Base-by-base conservation (phyloP, 1,139 yeast species). In the Magnusiomyces magnusii region DNA sequence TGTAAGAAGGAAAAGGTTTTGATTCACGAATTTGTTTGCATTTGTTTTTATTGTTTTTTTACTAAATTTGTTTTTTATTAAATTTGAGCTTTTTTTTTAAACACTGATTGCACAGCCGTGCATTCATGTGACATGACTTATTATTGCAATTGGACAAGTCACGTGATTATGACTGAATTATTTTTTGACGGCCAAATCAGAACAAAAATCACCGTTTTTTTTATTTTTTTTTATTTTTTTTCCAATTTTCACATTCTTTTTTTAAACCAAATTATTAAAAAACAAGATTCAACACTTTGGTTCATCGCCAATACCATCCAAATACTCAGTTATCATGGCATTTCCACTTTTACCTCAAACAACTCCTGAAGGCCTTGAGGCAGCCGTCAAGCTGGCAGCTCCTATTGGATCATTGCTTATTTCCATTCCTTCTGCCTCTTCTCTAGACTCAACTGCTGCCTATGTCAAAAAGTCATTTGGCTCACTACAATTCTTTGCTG, bases 301-400 rank as follows among this genome's bases (percentile, higher is more conserved):
- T n/a, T n/a, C n/a, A n/a, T n/a, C n/a, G n/a, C n/a, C n/a, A n/a
- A n/a, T n/a, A n/a, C n/a, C n/a, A n/a, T n/a, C n/a, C n/a, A n/a
- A n/a, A n/a, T n/a, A n/a, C n/a, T n/a, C n/a, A n/a, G n/a, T n/a
- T n/a, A 31, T 31, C 36, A 77, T 77, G 80, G 68, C 78, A n/a
- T 79, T 79, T 62, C 83, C 83, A 49, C 66, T 80, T 55, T 72
- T 80, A 58, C 83, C 83, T 19, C 62, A 69, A 47, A 67, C 77
- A 31, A 64, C 72, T 10, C 66, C 72, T 31, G 53, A 28, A 19
- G 34, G 54, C 49, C 65, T 69, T 25, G 58, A 62, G 7, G 67
- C 67, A 24, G 61, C 64, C 25, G 69, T 67, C 44, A 64, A 65
- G 9, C 63, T 76, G 34, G 66, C 67, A 7, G 67, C 69, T 27